Evolutionary conservation across 305 asterid species (phyloP).

Genomic region (Rubia tinctorum): DNA sequence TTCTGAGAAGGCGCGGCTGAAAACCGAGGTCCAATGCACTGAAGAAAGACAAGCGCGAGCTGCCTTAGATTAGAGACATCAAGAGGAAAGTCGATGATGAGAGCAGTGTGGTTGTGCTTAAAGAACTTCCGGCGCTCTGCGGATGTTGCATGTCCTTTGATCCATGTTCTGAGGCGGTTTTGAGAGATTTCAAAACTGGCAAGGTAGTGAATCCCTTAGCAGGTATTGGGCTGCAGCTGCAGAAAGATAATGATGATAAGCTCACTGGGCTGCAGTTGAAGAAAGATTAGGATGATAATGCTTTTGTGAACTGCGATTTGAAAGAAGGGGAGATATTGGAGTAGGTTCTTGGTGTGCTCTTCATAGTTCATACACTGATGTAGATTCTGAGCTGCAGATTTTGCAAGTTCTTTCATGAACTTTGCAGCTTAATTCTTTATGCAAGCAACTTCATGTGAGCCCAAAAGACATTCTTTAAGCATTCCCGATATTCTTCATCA

Average conservation of each 20-base stretch:
- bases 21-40: constrained; percentile 18
- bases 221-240: constrained; percentile 1
- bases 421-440: no score
- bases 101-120: constrained; percentile 31
- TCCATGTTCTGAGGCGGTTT: background rate
- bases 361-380: no score
- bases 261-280: no score
- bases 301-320: constrained; percentile 20
- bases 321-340: constrained; percentile 75
- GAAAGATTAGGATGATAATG: no score
- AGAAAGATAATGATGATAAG: constrained; percentile 43
- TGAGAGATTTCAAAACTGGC: constrained; percentile 8
- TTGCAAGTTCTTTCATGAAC: no score
- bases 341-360: background rate
- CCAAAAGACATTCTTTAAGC: constrained; percentile 82
- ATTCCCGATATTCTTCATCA: constrained; percentile 97
- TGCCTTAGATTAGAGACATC: constrained; percentile 54
- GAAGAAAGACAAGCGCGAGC: constrained; percentile 55
- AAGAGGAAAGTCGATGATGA: constrained; percentile 43
- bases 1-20: constrained; percentile 47
- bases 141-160: constrained; percentile 25
- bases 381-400: no score
- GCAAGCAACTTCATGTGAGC: no score
- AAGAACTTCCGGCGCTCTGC: constrained; percentile 44
- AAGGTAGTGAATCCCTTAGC: constrained; percentile 25